A percentile compares a stretch with the other conserved stretches of the same genome.
phyloP scores from a whole-genome alignment of 2,329 filamentous ascomycete genomes.

The Dothideomycetes sp. region DNA sequence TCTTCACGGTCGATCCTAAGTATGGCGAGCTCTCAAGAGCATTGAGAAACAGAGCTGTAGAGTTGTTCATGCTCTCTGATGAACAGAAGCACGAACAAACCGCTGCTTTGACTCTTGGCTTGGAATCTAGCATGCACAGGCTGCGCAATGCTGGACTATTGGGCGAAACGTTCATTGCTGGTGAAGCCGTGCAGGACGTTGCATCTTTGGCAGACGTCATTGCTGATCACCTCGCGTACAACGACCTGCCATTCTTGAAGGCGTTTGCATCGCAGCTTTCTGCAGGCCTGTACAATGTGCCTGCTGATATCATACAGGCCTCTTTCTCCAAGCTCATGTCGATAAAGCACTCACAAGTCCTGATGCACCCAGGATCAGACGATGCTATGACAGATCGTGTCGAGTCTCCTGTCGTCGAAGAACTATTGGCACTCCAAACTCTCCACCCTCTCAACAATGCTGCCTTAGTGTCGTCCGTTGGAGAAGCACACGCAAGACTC shows the following conservation, averaged over 20 bases:
- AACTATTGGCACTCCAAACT: slow-evolving; percentile 25
- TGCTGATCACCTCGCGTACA: background rate
- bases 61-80: slow-evolving; percentile 56
- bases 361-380: no score
- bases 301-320: background rate
- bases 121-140: slow-evolving; percentile 28
- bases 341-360: background rate
- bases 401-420: no score
- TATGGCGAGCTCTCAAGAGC: slow-evolving; percentile 90
- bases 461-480: slow-evolving; percentile 18
- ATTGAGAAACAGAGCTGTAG: slow-evolving; percentile 90
- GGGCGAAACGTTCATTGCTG: slow-evolving; percentile 19
- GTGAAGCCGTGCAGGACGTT: slow-evolving; percentile 12
- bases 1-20: slow-evolving; percentile 83
- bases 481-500: slow-evolving; percentile 11
- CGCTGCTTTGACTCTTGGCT: slow-evolving; percentile 15
- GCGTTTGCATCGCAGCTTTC: background rate
- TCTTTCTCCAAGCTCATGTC: background rate
- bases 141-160: slow-evolving; percentile 19
- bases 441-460: slow-evolving; percentile 38
- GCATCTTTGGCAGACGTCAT: background rate
- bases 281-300: background rate
- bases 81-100: background rate
- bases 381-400: slow-evolving; percentile 14
- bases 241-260: background rate